Conservation (phyloP, 192 early-diverging fungal species). For the Linnemannia hyalina region DNA sequence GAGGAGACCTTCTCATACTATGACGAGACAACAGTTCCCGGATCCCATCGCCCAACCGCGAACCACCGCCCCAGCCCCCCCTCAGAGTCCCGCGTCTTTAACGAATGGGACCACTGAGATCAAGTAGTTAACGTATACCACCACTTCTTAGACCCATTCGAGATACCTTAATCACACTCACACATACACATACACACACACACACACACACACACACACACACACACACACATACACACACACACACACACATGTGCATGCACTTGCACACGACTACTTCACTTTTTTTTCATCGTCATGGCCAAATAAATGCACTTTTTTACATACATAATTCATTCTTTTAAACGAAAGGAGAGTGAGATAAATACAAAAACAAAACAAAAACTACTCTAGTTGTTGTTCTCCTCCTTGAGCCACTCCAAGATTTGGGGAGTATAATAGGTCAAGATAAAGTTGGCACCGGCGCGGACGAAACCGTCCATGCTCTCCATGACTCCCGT, state of each 20-base stretch:
- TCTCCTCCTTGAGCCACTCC: conserved; percentile 84
- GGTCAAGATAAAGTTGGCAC: conserved; percentile 93
- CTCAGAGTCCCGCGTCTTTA: conserved; percentile 14
- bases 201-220: too few relatives aligned
- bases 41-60: background rate
- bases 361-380: conserved; percentile 6
- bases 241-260: background rate
- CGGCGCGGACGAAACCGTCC: conserved; percentile 86
- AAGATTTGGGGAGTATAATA: conserved; percentile 96
- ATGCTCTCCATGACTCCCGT: conserved; percentile 90
- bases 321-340: background rate
- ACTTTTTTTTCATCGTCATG: background rate
- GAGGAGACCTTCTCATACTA: background rate
- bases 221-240: background rate
- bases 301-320: background rate
- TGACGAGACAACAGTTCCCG: background rate
- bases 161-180: background rate
- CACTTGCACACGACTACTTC: background rate
- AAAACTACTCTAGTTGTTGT: background rate
- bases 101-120: background rate
- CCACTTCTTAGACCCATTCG: background rate
- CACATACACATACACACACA: too few relatives aligned
- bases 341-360: background rate
- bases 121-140: background rate
- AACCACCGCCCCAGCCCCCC: background rate